Evolutionary conservation across 1,284 basidiomycete genomes (phyloP).

Genomic region (Cryptococcus hybrid): DNA sequence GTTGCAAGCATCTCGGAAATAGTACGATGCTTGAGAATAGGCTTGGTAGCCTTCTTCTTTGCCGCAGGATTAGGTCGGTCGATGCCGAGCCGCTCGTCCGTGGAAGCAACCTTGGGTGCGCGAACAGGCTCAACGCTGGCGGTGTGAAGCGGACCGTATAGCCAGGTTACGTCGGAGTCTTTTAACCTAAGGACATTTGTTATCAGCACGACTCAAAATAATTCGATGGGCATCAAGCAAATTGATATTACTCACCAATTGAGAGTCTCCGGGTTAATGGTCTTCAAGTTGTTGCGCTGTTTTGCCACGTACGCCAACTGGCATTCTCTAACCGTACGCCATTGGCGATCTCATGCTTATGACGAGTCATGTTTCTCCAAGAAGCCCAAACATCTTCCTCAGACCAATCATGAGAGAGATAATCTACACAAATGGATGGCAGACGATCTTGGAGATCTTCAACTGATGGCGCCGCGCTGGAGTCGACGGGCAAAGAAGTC

Average conservation of each 20-base stretch:
- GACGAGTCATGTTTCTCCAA: too few species aligned
- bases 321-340: constrained; percentile 95
- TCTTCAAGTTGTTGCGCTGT: constrained; percentile 94
- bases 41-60: constrained; percentile 59
- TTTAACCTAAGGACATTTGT: constrained; percentile 71
- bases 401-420: constrained; percentile 87
- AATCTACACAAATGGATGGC: constrained; percentile 63
- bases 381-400: constrained; percentile 99
- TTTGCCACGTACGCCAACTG: constrained; percentile 98
- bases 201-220: not conserved
- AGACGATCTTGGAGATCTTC: constrained; percentile 55
- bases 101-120: constrained; percentile 54
- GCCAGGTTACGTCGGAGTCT: constrained; percentile 98
- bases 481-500: constrained; percentile 48
- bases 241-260: constrained; percentile 74
- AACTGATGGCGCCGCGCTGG: constrained; percentile 52
- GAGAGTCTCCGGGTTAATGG: constrained; percentile 92
- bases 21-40: constrained; percentile 94
- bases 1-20: constrained; percentile 79
- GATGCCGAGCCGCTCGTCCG: constrained; percentile 57
- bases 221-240: too few species aligned
- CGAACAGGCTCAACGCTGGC: constrained; percentile 67
- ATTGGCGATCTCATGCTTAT: constrained; percentile 98
- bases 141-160: constrained; percentile 95
- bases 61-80: constrained; percentile 30